These are phyloP conservation scores for Metschnikowia sp. DNA, from an alignment of 805 yeast genomes.

Conservation along the genomic window DNA sequence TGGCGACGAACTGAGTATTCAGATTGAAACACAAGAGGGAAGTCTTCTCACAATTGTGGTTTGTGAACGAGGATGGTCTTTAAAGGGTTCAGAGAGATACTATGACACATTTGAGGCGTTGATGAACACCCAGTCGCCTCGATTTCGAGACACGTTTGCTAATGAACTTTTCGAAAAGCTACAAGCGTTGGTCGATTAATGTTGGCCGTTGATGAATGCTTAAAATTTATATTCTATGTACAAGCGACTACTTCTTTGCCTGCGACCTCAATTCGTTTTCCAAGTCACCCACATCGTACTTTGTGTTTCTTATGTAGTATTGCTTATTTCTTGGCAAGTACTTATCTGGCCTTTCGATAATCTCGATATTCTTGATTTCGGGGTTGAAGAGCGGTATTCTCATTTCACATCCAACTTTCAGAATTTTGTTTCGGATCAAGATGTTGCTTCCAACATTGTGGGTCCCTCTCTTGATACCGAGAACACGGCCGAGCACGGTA, in stretches of 20 bases:
- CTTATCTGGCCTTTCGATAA: constrained; percentile 67
- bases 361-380: constrained; percentile 68
- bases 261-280: constrained; percentile 36
- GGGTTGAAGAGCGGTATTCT: constrained; percentile 82
- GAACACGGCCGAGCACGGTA: constrained; percentile 71
- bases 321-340: constrained; percentile 80
- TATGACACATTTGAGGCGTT: constrained; percentile 19
- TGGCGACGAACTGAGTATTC: constrained; percentile 2
- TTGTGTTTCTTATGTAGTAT: constrained; percentile 81
- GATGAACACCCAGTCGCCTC: constrained; percentile 13
- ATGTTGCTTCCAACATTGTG: constrained; percentile 69
- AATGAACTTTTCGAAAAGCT: constrained; percentile 10
- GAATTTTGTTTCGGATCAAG: constrained; percentile 77
- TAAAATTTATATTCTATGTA: constrained; percentile 5
- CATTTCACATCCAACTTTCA: constrained; percentile 81
- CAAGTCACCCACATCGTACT: constrained; percentile 64
- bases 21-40: constrained; percentile 12
- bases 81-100: not conserved
- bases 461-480: constrained; percentile 63
- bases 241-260: constrained; percentile 10
- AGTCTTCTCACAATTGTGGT: constrained; percentile 4
- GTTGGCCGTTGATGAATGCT: not conserved
- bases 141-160: constrained; percentile 15
- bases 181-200: constrained; percentile 2
- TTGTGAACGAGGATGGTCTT: constrained; percentile 14